A percentile compares a stretch with the other conserved stretches of the same genome.
These are phyloP conservation scores for Parafenestella ontariensis DNA, from an alignment of 2,329 filamentous ascomycete species.

Conservation along the genomic window DNA sequence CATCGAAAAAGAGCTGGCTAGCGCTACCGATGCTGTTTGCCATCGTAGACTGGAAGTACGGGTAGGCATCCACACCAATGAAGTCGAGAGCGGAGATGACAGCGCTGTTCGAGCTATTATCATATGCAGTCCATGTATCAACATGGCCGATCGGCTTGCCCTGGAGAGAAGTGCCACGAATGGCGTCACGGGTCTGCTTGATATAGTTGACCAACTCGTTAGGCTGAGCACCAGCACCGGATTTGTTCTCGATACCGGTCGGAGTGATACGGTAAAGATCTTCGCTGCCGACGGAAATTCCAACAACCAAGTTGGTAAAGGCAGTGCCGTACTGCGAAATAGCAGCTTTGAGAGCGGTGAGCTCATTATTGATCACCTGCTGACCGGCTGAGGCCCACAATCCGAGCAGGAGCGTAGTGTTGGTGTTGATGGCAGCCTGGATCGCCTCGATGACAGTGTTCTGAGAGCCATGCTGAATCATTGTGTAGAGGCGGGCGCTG, in stretches of 20 bases:
- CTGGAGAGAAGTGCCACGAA: conserved; percentile 67
- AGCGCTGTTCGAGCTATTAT: conserved; percentile 73
- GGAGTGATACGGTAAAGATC: conserved; percentile 70
- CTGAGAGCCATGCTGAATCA: conserved; percentile 71
- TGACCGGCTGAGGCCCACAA: conserved; percentile 80
- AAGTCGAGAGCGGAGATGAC: conserved; percentile 77
- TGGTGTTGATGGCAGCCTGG: conserved; percentile 80
- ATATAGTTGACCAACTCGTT: conserved; percentile 73
- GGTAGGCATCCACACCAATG: conserved; percentile 83
- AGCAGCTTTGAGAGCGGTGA: conserved; percentile 73
- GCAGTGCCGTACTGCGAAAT: conserved; percentile 71
- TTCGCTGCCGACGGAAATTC: conserved; percentile 86
- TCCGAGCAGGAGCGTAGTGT: conserved; percentile 80
- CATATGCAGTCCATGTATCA: conserved; percentile 79
- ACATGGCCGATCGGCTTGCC: conserved; percentile 77
- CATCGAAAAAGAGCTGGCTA: conserved; percentile 71
- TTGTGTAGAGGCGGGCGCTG: conserved; percentile 77
- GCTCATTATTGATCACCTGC: conserved; percentile 71
- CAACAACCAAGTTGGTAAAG: conserved; percentile 72
- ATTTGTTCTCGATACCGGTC: conserved; percentile 69
- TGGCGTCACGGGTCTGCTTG: conserved; percentile 67
- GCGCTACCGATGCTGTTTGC: conserved; percentile 65
- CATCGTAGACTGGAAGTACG: conserved; percentile 77
- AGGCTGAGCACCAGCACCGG: conserved; percentile 69
- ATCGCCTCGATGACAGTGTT: conserved; percentile 73